Conservation (phyloP, 2,329 filamentous ascomycete species). For the Alternaria sp. region DNA sequence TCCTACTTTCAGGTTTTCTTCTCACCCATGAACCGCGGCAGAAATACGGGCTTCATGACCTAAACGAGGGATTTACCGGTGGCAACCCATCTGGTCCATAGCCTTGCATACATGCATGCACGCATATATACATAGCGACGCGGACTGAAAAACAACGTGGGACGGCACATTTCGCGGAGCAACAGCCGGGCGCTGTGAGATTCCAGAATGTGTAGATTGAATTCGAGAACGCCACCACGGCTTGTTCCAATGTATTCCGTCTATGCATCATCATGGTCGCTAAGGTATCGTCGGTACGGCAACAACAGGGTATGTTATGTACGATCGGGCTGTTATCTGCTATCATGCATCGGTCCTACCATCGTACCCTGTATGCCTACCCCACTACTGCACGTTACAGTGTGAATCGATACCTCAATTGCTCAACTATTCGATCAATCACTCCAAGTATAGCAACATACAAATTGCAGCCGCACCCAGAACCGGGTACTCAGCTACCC, state of each 20-base stretch:
- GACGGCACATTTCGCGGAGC: not conserved
- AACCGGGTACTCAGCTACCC: slow-evolving; percentile 3
- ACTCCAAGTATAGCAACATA: slow-evolving; percentile 5
- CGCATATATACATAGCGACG: too few relatives aligned
- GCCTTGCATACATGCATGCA: not conserved
- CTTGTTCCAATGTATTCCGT: not conserved
- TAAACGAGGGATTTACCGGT: not conserved
- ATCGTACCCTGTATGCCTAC: not conserved
- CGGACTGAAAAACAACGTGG: not conserved
- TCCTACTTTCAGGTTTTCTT: not conserved
- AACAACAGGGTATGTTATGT: not conserved
- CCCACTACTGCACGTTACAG: not conserved
- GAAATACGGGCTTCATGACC: not conserved
- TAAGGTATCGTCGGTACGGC: not conserved
- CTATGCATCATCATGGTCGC: not conserved
- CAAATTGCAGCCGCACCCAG: not conserved
- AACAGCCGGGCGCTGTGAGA: not conserved
- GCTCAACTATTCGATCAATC: not conserved
- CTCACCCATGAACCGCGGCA: not conserved
- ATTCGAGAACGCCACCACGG: not conserved
- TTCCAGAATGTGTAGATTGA: not conserved
- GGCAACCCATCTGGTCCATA: not conserved
- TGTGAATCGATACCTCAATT: not conserved
- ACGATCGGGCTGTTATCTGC: slow-evolving; percentile 1
- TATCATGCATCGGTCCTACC: not conserved